Percentiles rank a stretch among this genome's conserved stretches.
Evolutionary conservation across 83 land plant genomes (phyloP).

Genomic region (Picea abies): DNA sequence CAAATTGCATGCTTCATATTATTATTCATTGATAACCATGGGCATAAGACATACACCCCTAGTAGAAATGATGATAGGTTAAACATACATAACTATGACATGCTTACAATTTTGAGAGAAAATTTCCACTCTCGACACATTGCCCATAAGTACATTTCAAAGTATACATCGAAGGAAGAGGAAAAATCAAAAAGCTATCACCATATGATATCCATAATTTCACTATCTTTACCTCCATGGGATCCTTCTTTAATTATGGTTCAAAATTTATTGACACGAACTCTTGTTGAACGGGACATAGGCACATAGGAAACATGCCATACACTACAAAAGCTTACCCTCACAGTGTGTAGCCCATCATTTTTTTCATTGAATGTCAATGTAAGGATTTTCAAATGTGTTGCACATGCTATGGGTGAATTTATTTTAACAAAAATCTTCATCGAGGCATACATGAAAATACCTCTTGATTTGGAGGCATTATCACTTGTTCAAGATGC

Average conservation of each 20-base stretch:
- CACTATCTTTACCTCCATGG: fast-evolving
- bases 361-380: not conserved
- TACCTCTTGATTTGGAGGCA: not conserved
- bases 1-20: not conserved
- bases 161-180: not conserved
- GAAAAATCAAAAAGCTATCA: not conserved
- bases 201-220: not conserved
- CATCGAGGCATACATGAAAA: too few species aligned
- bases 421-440: not conserved
- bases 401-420: too few species aligned
- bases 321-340: not conserved
- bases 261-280: not conserved
- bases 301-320: not conserved
- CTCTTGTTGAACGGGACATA: not conserved
- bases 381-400: not conserved
- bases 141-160: not conserved
- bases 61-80: not conserved
- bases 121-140: not conserved
- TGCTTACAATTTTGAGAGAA: not conserved
- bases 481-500: not conserved
- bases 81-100: not conserved
- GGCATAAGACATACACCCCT: not conserved
- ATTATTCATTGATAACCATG: not conserved
- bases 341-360: not conserved
- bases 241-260: not conserved